These are phyloP conservation scores for Nothomitra cinnamomea DNA, from an alignment of 2,329 filamentous ascomycete species.

Conservation along the genomic window DNA sequence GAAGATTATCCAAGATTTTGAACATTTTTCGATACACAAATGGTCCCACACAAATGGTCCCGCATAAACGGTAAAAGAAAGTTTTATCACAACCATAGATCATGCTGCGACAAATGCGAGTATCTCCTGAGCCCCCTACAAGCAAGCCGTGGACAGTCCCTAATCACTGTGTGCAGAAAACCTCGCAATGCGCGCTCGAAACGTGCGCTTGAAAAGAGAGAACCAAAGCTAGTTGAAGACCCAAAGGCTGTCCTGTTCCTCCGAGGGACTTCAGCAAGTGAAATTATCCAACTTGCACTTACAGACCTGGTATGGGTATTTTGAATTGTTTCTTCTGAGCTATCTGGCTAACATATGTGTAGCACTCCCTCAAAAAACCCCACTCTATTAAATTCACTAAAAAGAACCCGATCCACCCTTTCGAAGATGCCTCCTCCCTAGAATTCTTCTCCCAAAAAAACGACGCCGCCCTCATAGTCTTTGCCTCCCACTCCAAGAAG, in stretches of 20 bases:
- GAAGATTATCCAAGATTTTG: not conserved
- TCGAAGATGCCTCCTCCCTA: slow-evolving; percentile 72
- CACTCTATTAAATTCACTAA: slow-evolving; percentile 84
- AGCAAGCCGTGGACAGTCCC: not conserved
- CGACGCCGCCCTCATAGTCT: slow-evolving; percentile 71
- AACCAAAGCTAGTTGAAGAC: slow-evolving; percentile 77
- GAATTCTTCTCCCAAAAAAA: slow-evolving; percentile 97
- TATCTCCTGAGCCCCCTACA: not conserved
- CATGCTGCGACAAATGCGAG: slow-evolving; percentile 6
- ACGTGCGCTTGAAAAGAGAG: slow-evolving; percentile 83
- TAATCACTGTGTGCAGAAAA: slow-evolving; percentile 30
- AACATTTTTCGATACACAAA: slow-evolving; percentile 2
- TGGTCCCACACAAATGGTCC: not conserved
- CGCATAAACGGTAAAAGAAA: not conserved
- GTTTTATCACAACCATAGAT: not conserved
- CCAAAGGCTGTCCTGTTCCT: slow-evolving; percentile 82
- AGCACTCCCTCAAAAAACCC: slow-evolving; percentile 63
- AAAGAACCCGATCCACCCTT: slow-evolving; percentile 91
- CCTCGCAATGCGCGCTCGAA: slow-evolving; percentile 78
- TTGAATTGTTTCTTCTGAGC: no score
- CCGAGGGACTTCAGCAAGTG: slow-evolving; percentile 69
- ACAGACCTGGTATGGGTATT: slow-evolving; percentile 42
- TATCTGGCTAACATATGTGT: not conserved
- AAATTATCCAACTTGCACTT: slow-evolving; percentile 66
- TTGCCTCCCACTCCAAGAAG: slow-evolving; percentile 81